Conservation (phyloP, 1,139 yeast genomes). For the Citeromyces hawaiiensis region DNA sequence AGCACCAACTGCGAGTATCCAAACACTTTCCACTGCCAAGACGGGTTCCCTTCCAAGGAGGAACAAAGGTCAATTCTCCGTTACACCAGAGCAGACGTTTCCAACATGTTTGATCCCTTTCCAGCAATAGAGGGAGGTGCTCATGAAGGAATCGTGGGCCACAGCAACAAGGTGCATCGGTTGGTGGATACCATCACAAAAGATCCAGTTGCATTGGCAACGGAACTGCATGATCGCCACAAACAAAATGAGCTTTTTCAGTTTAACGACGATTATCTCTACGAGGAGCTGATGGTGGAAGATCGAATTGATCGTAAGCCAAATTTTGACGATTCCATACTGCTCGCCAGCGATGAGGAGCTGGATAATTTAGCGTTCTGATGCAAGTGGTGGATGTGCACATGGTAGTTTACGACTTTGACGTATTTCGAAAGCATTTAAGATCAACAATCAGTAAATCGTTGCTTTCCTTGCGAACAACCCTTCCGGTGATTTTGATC, state of each 20-base stretch:
- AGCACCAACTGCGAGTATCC: conserved; percentile 6
- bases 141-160: conserved; percentile 8
- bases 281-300: conserved; percentile 6
- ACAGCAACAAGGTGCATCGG: conserved; percentile 7
- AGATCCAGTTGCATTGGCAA: not conserved
- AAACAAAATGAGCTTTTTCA: conserved; percentile 5
- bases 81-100: conserved; percentile 4
- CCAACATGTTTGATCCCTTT: conserved; percentile 9
- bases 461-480: too few species aligned
- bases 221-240: conserved; percentile 6
- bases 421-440: too few species aligned
- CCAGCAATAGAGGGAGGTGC: conserved; percentile 8
- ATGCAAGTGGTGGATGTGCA: too few species aligned
- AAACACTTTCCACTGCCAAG: conserved; percentile 6
- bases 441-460: too few species aligned
- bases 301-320: not conserved
- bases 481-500: too few species aligned
- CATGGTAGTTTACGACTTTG: too few species aligned
- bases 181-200: conserved; percentile 1
- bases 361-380: too few species aligned
- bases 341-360: too few species aligned
- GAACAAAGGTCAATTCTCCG: not conserved
- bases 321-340: too few species aligned
- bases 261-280: conserved; percentile 6
- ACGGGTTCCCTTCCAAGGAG: conserved; percentile 10